Conservation (phyloP, 2,329 filamentous ascomycete species). For the Colletotrichum sojae region DNA sequence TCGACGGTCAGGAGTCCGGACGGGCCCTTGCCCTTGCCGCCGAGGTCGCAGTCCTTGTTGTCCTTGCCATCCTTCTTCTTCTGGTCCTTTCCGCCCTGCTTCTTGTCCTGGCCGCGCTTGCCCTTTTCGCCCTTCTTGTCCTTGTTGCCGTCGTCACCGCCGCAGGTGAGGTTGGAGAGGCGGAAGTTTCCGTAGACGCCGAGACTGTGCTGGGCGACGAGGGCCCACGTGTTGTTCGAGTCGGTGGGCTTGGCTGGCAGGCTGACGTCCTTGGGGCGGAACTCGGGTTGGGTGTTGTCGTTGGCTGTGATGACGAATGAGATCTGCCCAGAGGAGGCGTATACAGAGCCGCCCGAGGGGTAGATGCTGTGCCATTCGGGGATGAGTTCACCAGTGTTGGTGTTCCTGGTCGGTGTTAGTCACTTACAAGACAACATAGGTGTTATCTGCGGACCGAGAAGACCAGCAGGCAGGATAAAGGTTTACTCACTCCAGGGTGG, state of each 20-base stretch:
- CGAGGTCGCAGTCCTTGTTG: neutral
- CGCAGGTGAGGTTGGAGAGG: conserved; percentile 13
- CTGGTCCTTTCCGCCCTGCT: neutral
- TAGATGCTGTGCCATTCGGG: conserved; percentile 32
- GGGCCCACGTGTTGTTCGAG: conserved; percentile 16
- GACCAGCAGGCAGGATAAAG: neutral
- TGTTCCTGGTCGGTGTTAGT: neutral
- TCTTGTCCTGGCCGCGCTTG: neutral
- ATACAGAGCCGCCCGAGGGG: conserved; percentile 23
- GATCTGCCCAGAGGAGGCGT: conserved; percentile 11
- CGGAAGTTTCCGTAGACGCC: conserved; percentile 12
- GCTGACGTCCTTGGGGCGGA: conserved; percentile 13
- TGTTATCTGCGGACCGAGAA: neutral
- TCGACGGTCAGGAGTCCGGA: conserved; percentile 24
- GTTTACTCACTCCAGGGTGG: conserved; percentile 10
- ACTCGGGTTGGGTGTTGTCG: conserved; percentile 23
- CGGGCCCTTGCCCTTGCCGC: conserved; percentile 6
- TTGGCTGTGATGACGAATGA: conserved; percentile 34
- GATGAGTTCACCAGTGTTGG: conserved; percentile 15
- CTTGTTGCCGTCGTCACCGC: neutral
- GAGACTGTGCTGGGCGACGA: conserved; percentile 29
- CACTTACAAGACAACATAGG: neutral
- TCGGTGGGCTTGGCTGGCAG: conserved; percentile 17
- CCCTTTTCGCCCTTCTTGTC: neutral
- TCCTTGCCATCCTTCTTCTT: neutral